A percentile compares a stretch with the other conserved stretches of the same genome.
Conservation (phyloP, 202 grass and related monocot genomes). For the Hordeum pubiflorum region DNA sequence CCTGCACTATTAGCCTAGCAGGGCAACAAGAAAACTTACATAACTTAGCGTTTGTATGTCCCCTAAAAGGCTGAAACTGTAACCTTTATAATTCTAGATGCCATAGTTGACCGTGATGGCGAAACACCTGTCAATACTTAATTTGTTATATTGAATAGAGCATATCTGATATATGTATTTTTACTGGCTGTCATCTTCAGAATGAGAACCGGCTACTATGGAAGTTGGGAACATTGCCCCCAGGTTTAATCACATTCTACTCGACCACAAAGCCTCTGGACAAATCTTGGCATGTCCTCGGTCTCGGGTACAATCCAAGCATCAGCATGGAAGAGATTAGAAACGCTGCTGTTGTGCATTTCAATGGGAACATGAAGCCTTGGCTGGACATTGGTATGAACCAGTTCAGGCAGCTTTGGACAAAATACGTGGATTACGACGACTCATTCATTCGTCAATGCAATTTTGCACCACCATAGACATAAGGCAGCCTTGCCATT, state of each 20-base stretch:
- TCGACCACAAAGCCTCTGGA: conserved; percentile 94
- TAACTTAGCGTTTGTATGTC: not conserved
- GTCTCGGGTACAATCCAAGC: conserved; percentile 93
- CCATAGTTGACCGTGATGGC: not conserved
- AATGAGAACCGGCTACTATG: conserved; percentile 89
- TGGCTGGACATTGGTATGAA: conserved; percentile 99
- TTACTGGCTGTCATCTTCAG: conserved; percentile 32
- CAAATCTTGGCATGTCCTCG: conserved; percentile 98
- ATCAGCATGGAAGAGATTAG: conserved; percentile 98
- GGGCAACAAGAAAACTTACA: not conserved
- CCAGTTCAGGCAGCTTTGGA: conserved; percentile 86
- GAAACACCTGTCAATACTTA: not conserved
- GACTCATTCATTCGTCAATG: conserved; percentile 65
- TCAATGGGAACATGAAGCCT: conserved; percentile 99
- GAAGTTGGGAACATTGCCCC: conserved; percentile 87
- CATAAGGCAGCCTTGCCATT: not conserved
- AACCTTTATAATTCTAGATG: not conserved
- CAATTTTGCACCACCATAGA: conserved; percentile 74
- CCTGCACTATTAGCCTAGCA: not conserved
- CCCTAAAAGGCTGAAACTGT: not conserved
- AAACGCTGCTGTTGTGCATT: conserved; percentile 95
- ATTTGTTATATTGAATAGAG: not conserved
- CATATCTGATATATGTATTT: not conserved
- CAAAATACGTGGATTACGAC: conserved; percentile 84
- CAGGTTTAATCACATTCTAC: conserved; percentile 96